A percentile compares a stretch with the other conserved stretches of the same genome.
phyloP scores from a whole-genome alignment of 2,329 filamentous ascomycete species.

The Conoideocrella luteorostrata region DNA sequence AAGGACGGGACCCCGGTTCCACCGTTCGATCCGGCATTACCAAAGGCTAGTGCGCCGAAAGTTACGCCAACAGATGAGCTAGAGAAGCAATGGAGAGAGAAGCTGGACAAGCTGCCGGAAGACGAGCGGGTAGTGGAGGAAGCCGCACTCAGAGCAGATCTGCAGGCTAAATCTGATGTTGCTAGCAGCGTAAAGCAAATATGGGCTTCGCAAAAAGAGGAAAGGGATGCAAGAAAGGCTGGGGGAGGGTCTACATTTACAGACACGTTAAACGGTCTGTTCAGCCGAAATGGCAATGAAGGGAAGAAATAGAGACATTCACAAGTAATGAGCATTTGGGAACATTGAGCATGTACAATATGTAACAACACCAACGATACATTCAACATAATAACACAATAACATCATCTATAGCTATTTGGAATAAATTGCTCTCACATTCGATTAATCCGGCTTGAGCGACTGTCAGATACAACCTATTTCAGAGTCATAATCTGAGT shows the following conservation, averaged over 20 bases:
- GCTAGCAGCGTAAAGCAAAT: slow-evolving; percentile 48
- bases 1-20: slow-evolving; percentile 53
- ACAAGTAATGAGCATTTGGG: neutral
- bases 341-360: neutral
- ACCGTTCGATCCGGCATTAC: slow-evolving; percentile 51
- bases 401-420: no score
- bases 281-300: slow-evolving; percentile 21
- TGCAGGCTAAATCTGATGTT: slow-evolving; percentile 54
- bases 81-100: slow-evolving; percentile 45
- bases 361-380: neutral
- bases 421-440: no score
- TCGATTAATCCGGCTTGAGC: no score
- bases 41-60: slow-evolving; percentile 20
- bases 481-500: no score
- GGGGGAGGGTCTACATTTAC: slow-evolving; percentile 24
- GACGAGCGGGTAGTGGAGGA: slow-evolving; percentile 57
- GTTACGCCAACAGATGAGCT: slow-evolving; percentile 36
- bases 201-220: slow-evolving; percentile 50
- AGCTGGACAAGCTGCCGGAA: slow-evolving; percentile 51
- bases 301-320: neutral
- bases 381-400: neutral
- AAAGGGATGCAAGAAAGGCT: slow-evolving; percentile 40
- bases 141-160: slow-evolving; percentile 56
- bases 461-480: no score
- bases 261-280: slow-evolving; percentile 23